Evolutionary conservation across 352 stramenopile genomes (phyloP).

Genomic region (Phytophthora pisi): DNA sequence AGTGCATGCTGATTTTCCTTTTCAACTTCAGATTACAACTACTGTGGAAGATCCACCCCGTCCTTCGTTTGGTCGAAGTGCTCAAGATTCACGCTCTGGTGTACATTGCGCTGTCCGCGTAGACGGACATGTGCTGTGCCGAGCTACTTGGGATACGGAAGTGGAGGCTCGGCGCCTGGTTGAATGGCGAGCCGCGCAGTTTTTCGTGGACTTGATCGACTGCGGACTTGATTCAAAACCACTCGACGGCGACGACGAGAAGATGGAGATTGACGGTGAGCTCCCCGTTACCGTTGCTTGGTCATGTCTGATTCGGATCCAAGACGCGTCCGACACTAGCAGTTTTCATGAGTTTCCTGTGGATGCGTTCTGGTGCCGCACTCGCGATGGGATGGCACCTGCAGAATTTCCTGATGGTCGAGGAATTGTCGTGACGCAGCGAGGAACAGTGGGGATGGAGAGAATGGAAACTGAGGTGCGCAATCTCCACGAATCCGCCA

Average conservation of each 20-base stretch:
- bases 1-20: not conserved
- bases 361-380: conserved; percentile 59
- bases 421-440: conserved; percentile 48
- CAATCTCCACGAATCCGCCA: conserved; percentile 46
- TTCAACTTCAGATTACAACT: conserved; percentile 44
- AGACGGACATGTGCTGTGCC: conserved; percentile 50
- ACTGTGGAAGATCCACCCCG: conserved; percentile 38
- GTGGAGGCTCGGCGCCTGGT: conserved; percentile 53
- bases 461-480: conserved; percentile 46
- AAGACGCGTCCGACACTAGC: conserved; percentile 51
- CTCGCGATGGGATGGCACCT: conserved; percentile 30
- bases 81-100: conserved; percentile 21
- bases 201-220: conserved; percentile 77
- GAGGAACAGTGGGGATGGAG: conserved; percentile 45
- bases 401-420: conserved; percentile 31
- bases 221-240: conserved; percentile 59
- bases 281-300: conserved; percentile 40
- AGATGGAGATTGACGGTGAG: conserved; percentile 41
- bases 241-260: conserved; percentile 39
- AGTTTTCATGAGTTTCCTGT: conserved; percentile 59
- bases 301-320: conserved; percentile 56
- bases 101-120: conserved; percentile 50
- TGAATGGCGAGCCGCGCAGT: conserved; percentile 59
- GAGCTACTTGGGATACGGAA: conserved; percentile 58
- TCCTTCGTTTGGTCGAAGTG: conserved; percentile 15